phyloP scores from a whole-genome alignment of 108 stramenopile genomes.

The Skeletonema menzelii region DNA sequence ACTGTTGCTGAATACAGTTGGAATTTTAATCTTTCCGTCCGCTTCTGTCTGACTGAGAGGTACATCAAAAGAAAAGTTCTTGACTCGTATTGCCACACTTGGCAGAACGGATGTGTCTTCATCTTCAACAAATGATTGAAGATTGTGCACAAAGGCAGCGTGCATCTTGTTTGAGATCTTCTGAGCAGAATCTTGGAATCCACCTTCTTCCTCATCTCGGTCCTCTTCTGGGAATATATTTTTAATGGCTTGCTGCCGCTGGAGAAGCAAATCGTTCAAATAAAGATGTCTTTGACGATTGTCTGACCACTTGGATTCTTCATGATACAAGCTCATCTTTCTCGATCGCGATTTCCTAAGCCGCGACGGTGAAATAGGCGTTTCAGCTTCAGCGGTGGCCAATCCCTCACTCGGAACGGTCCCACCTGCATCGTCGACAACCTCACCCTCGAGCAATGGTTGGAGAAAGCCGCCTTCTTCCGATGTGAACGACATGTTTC shows the following conservation, averaged over 20 bases:
- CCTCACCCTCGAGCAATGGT: neutral
- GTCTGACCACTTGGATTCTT: neutral
- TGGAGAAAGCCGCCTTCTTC: neutral
- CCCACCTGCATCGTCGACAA: neutral
- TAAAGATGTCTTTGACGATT: neutral
- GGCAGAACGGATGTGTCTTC: neutral
- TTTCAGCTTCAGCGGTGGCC: neutral
- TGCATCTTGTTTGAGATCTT: neutral
- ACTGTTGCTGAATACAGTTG: conserved; percentile 5
- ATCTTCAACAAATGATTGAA: neutral
- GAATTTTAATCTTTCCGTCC: neutral
- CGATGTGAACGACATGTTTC: neutral
- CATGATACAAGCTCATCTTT: neutral
- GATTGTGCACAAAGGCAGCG: neutral
- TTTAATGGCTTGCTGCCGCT: neutral
- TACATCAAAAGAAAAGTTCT: conserved; percentile 18
- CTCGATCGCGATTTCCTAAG: neutral
- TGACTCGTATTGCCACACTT: conserved; percentile 26
- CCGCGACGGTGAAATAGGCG: neutral
- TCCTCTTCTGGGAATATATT: neutral
- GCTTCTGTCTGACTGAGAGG: neutral
- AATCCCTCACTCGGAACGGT: neutral
- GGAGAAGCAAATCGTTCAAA: neutral
- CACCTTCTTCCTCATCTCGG: neutral
- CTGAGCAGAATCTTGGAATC: neutral